These are phyloP conservation scores for Rhodotorula glutinis DNA, from an alignment of 1,284 basidiomycete species.

Conservation along the genomic window DNA sequence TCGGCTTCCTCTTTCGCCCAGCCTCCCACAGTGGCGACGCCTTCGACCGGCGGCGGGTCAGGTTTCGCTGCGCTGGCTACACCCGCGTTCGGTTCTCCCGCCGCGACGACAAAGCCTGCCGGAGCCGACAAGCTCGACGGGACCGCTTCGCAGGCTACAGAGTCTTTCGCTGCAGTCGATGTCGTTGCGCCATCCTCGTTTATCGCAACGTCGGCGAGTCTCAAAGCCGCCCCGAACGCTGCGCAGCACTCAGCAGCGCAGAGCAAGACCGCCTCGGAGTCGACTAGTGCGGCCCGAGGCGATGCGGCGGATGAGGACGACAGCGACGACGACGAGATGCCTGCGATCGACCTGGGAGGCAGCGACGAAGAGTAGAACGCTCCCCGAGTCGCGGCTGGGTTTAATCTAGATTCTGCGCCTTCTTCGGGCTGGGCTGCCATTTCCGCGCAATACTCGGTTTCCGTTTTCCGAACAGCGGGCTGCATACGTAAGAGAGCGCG, in stretches of 20 bases:
- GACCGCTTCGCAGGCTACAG: background rate
- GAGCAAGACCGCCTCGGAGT: background rate
- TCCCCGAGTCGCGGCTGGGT: too few relatives aligned
- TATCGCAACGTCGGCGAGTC: background rate
- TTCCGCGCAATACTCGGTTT: too few relatives aligned
- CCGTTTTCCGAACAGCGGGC: too few relatives aligned
- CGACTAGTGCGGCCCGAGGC: background rate
- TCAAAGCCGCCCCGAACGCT: background rate
- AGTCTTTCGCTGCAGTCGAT: background rate
- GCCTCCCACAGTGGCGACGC: background rate
- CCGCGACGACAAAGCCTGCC: background rate
- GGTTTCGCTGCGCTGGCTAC: slow-evolving; percentile 20
- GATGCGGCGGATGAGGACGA: slow-evolving; percentile 12
- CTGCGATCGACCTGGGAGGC: slow-evolving; percentile 26
- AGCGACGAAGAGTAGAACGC: slow-evolving; percentile 31
- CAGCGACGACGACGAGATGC: slow-evolving; percentile 36
- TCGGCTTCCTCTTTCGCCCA: slow-evolving; percentile 7
- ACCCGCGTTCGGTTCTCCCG: slow-evolving; percentile 15
- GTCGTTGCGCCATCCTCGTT: background rate
- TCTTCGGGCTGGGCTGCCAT: too few relatives aligned
- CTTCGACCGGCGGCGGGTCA: background rate
- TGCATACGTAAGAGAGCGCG: too few relatives aligned
- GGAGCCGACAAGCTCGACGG: background rate
- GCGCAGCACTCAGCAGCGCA: slow-evolving; percentile 6
- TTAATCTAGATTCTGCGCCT: too few relatives aligned